Base-by-base conservation (phyloP, 129 eudicot genomes). In the Flaveria bidentis region DNA sequence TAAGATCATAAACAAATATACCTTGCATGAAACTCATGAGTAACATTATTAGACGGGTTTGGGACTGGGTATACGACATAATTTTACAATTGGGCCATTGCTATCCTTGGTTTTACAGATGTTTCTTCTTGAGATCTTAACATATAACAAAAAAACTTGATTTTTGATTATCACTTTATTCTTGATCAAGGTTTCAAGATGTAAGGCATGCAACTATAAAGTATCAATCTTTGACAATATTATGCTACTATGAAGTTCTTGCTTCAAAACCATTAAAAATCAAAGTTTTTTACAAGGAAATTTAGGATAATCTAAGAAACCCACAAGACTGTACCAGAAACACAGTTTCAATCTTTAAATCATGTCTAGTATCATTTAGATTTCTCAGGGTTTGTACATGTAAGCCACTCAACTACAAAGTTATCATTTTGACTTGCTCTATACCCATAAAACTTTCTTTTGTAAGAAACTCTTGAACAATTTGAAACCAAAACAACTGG, bases 351-450 rank as follows among this genome's bases (percentile, higher is more conserved):
- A 17, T 30, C 39, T 57, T 9, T n/a, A 20, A 68, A 55, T 68
- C 47, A 42, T 68, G 75, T 52, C 22, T 39, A 14, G 8, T 30
- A 55, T 25, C 47, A 22, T 63, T 47, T 46, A 63, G 61, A 47
- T 63, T 47, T 71, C 28, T 28, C 1, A 39, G 16, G 50, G 53
- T 65, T 45, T 50, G 65, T 28, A 66, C 36, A 51, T 66, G 17
- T 65, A 64, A 75, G 71, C 55, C 68, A 57, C 56, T 57, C n/a
- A 60, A 60, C 71, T 62, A 75, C 33, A 75, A 46, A 17, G 36
- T 28, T 47, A 41, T 41, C 11, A 47, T 28, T 30, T 63, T 26
- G 17, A 63, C 64, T 26, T 71, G 46, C 45, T 17, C 60, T 57
- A 71, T 52, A 71, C 30, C 33, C 49, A 30, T 71, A 51, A 30